phyloP scores from a whole-genome alignment of 2,329 filamentous ascomycete species.

The Ophiocordyceps camponoti-leonardi region DNA sequence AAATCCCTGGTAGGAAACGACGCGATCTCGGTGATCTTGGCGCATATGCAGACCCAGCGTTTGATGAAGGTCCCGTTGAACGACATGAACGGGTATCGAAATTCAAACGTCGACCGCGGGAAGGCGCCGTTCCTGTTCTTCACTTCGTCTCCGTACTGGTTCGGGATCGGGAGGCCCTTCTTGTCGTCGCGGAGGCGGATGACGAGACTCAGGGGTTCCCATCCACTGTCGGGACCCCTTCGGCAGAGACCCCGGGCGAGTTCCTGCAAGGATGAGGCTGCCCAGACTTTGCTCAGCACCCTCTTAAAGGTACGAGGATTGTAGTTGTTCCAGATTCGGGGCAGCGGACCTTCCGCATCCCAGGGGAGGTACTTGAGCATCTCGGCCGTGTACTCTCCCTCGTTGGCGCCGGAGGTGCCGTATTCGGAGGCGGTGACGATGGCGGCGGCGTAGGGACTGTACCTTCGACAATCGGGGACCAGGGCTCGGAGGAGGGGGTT shows the following conservation, averaged over 20 bases:
- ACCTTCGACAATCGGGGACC: neutral
- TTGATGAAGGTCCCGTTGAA: neutral
- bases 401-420: neutral
- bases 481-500: conserved; percentile 3
- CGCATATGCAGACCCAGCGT: neutral
- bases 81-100: neutral
- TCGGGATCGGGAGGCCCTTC: neutral
- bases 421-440: too few species aligned
- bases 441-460: neutral
- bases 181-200: neutral
- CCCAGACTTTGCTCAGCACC: neutral
- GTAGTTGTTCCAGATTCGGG: neutral
- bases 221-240: neutral
- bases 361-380: neutral
- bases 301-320: neutral
- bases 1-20: neutral
- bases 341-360: neutral
- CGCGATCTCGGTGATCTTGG: neutral
- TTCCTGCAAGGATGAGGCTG: neutral
- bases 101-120: neutral
- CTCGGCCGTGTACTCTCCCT: neutral
- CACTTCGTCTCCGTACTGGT: neutral
- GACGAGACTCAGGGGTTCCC: neutral
- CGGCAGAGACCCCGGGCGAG: neutral
- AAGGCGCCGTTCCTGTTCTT: neutral